phyloP scores from a whole-genome alignment of 176 grass and related monocot species.

The Zizania latifolia region DNA sequence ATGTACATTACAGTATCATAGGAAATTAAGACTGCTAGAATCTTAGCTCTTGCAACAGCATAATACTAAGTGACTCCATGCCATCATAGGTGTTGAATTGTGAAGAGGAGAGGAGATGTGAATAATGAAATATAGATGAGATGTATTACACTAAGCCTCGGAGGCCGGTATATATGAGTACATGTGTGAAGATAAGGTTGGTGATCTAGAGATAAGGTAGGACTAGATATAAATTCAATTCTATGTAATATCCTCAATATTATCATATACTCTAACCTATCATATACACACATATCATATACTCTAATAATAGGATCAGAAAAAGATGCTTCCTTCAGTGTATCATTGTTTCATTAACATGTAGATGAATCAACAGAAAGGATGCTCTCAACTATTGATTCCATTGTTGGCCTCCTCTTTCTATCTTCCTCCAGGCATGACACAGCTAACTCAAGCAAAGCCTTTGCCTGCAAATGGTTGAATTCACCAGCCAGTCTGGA shows the following conservation, averaged over 20 bases:
- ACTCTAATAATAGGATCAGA: not conserved
- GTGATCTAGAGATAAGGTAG: too few relatives aligned
- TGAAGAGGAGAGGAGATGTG: too few relatives aligned
- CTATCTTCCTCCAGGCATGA: constrained; percentile 45
- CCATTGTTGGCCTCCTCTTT: constrained; percentile 42
- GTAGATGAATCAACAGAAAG: constrained; percentile 17
- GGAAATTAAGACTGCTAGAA: too few relatives aligned
- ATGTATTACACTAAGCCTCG: too few relatives aligned
- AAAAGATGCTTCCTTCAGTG: not conserved
- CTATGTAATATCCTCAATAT: too few relatives aligned
- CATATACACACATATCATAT: too few relatives aligned
- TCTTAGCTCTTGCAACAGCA: not conserved
- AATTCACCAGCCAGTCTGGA: constrained; percentile 25
- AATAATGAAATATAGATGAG: too few relatives aligned
- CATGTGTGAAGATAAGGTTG: too few relatives aligned
- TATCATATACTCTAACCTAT: too few relatives aligned
- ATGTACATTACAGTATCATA: not conserved
- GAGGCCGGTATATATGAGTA: too few relatives aligned
- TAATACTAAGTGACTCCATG: not conserved
- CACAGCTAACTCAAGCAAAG: constrained; percentile 26
- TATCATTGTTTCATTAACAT: not conserved
- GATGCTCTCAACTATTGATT: constrained; percentile 37
- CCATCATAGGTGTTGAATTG: too few relatives aligned
- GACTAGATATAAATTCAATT: too few relatives aligned
- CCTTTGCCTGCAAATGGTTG: constrained; percentile 11